Base-by-base conservation (phyloP, 225 moss, liverwort and hornwort species). In the Lunularia cruciata region DNA sequence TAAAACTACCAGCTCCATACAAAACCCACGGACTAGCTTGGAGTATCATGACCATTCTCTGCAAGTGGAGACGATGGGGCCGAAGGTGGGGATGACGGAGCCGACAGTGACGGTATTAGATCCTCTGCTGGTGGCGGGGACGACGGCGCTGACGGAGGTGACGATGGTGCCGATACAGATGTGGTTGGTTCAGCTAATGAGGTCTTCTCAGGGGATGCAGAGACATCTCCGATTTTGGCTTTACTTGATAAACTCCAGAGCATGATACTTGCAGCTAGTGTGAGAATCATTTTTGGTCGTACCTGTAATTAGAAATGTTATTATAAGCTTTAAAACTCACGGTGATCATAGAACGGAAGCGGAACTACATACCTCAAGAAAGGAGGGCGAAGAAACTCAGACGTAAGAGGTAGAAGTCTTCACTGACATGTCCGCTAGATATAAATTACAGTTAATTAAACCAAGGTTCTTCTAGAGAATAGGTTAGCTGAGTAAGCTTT, bases 221-320 rank as follows among this genome's bases (percentile, higher is more conserved):
- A 22, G 13, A 42, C 47, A 58, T 88, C 94, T 57, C 75, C 79
- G n/a, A 62, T 59, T 65, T 87, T 89, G 2, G 79, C 73, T 73
- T 90, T 96, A 49, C 76, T 84, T 47, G 87, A 79, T 65, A 96
- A 82, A 77, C 92, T 89, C 95, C 95, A 96, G 22, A 96, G 81
- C 95, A 96, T 96, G 57, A 92, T 89, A 71, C 95, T 90, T 47
- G 90, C 86, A 37, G 87, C 88, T 68, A 96, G 63, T 32, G 90
- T 96, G 72, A 96, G 71, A 70, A 92, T 85, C 95, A 96, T 96
- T 73, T 96, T 92, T 2, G 95, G 89, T 18, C 89, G 86, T 64
- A 96, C 95, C 92, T 96, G 86, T 39, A 2, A 64, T n/a, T 30
- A 46, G 16, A 42, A 11, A 39, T 61, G 9, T 36, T 2, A 39